Conservation (phyloP, 352 stramenopile genomes). For the Elongisporangium undulatum region DNA sequence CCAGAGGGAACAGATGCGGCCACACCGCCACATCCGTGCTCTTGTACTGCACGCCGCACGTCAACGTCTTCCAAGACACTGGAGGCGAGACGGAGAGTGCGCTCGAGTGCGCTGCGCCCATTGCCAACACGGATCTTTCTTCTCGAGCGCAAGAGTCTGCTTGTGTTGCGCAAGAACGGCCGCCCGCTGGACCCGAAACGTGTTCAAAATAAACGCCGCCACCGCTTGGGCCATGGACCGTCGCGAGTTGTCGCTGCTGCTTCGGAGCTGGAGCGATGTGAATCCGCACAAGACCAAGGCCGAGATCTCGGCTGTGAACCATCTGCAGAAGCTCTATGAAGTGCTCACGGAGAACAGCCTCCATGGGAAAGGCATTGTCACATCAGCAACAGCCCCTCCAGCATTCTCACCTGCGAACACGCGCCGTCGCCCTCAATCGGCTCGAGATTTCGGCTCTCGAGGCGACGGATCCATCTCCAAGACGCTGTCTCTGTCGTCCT, state of each 20-base stretch:
- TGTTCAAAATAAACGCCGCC: not conserved
- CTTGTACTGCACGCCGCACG: constrained; percentile 47
- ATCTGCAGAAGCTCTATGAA: constrained; percentile 25
- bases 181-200: not conserved
- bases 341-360: constrained; percentile 3
- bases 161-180: not conserved
- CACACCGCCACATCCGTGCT: constrained; percentile 47
- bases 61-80: constrained; percentile 19
- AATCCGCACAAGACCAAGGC: constrained; percentile 11
- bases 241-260: not conserved
- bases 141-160: not conserved
- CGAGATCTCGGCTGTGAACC: constrained; percentile 25
- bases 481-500: constrained; percentile 1
- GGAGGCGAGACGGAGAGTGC: constrained; percentile 1
- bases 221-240: not conserved
- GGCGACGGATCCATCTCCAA: not conserved
- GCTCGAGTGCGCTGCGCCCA: constrained; percentile 39
- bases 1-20: constrained; percentile 51
- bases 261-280: not conserved
- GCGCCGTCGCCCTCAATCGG: constrained; percentile 7
- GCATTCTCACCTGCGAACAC: not conserved
- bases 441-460: constrained; percentile 2
- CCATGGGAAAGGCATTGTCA: not conserved
- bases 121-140: constrained; percentile 2
- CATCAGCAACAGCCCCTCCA: not conserved